Base-by-base conservation (phyloP, 192 early-diverging fungal genomes). In the Coemansia sp. region DNA sequence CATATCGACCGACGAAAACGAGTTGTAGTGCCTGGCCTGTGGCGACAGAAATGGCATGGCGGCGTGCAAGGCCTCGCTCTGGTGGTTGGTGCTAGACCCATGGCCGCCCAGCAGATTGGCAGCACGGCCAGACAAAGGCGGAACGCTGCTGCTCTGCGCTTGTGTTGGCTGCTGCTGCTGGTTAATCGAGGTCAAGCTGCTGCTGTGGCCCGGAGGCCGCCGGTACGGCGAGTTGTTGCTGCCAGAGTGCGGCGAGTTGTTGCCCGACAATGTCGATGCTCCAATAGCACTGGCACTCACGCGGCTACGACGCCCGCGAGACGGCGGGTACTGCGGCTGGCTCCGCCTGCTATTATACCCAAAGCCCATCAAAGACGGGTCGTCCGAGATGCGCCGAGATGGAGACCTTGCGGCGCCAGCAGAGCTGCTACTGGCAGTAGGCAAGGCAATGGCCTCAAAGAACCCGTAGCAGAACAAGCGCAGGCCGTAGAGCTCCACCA, bases 401-500 rank as follows among this genome's bases (percentile, higher is more conserved):
- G 34, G 48, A 24, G 32, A 6, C 3, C 12, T 10, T 22, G 43
- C 15, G 36, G 42, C 38, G 14, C 37, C 32, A 2, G 57, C n/a
- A 17, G 15, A 1, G 18, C 33, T 48, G 43, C 18, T 48, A 44
- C 41, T 24, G 19, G 29, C 19, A 11, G 8, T 15, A 39, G 37
- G 21, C n/a, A 22, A 14, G 2, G 59, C 21, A 18, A 76, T 9
- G 14, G 65, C 22, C 32, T 78, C 75, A 33, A 78, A 78, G 27
- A 68, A 78, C 3, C 75, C 75, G 33, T 56, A 57, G 48, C 68
- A 70, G 54, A 72, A 78, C 15, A 56, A 39, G 5, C 75, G 68
- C 65, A 78, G 58, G 1, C 75, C 75, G 44, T 61, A 78, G 39
- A 78, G 65, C 65, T 78, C 75, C n/a, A 68, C 69, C 75, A 72